Evolutionary conservation across 345 rosid genomes (phyloP), one percentile per base, ranked within the genome.

Genomic region (Brassica rapa): DNA sequence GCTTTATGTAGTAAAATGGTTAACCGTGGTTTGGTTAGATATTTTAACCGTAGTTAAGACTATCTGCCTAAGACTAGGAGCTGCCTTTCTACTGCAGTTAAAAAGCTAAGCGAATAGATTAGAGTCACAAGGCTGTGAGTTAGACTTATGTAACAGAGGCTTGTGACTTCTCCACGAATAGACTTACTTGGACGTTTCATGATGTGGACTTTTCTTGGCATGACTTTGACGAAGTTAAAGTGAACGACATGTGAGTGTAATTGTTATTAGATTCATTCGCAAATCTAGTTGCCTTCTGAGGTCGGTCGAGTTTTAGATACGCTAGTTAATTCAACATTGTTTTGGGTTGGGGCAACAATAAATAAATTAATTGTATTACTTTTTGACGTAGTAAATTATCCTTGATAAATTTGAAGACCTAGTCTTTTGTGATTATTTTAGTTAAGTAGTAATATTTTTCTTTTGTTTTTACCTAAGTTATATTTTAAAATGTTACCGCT

Each of bases 1-100:
- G 32, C 74, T 53, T 66, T 83, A 86, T 76, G 71, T 81, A 80
- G 70, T 73, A 84, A 86, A 82, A 41, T 1, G 3, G 1, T 29
- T 69, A 75, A 86, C 90, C 73, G 56, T 75, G 77, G 90, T 87
- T 83, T 1, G 41, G 85, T 83, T 80, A 86, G 82, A n/a, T 1
- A 4, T 1, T 16, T 37, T 68, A 76, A 86, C 89, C 68, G 61
- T 77, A 73, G 90, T 88, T 83, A 29, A 63, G 75, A 68, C 9
- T 78, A 67, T 75, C 25, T 3, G 15, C 66, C 73, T 37, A 29
- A 33, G 56, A 69, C 71, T 33, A 16, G 30, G 63, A 64, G 77
- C 75, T 33, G 55, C 25, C 12, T 70, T 81, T 83, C 71, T 64
- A 82, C 81, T 56, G 83, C 83, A 75, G 89, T 82, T 82, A 77